Conservation (phyloP, 2,329 filamentous ascomycete species). For the Diaporthe ilicicola region DNA sequence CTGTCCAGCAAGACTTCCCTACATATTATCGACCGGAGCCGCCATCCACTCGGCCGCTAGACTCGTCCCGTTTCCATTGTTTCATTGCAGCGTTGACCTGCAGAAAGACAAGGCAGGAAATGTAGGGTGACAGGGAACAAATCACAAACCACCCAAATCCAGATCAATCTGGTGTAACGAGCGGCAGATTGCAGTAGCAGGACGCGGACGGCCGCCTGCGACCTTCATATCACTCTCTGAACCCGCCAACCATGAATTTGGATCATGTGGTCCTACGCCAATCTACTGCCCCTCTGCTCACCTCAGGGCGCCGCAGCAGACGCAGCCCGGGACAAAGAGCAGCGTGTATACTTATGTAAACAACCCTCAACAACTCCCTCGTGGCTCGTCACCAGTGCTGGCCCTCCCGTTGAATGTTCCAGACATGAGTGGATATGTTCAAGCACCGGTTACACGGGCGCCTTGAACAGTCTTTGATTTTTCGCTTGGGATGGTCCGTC, state of each 20-base stretch:
- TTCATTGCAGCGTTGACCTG: constrained; percentile 26
- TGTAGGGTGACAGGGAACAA: not conserved
- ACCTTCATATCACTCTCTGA: constrained; percentile 33
- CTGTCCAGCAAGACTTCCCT: not conserved
- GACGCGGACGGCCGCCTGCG: constrained; percentile 29
- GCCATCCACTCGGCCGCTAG: constrained; percentile 15
- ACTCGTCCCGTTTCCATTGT: constrained; percentile 22
- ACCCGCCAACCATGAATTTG: constrained; percentile 31
- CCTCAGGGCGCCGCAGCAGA: constrained; percentile 9
- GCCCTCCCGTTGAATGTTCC: constrained; percentile 23
- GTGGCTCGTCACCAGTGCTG: constrained; percentile 25
- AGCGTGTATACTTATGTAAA: constrained; percentile 31
- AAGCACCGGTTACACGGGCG: constrained; percentile 30
- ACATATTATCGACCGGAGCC: constrained; percentile 9
- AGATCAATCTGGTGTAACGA: constrained; percentile 35
- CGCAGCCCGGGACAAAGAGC: constrained; percentile 23
- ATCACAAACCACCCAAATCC: constrained; percentile 28
- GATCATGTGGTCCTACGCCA: constrained; percentile 32
- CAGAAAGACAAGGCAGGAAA: constrained; percentile 14
- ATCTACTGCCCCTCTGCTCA: constrained; percentile 21
- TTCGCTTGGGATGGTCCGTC: constrained; percentile 34
- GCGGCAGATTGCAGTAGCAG: constrained; percentile 35
- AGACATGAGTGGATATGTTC: constrained; percentile 34
- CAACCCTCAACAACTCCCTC: constrained; percentile 15
- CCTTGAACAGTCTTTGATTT: constrained; percentile 31